Conservation (phyloP, 345 rosid species). For the Salix arbutifolia region DNA sequence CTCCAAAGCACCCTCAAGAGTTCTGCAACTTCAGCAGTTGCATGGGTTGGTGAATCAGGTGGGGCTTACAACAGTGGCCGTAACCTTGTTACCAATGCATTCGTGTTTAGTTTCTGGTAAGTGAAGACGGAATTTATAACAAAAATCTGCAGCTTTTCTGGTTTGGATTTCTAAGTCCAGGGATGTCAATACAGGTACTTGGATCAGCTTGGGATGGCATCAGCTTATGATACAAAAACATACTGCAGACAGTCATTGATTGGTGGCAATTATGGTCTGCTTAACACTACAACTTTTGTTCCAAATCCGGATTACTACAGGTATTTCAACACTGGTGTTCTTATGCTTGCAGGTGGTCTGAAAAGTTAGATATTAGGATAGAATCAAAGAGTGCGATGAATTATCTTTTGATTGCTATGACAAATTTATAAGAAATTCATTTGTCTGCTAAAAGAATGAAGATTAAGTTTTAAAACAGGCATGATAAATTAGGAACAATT, state of each 20-base stretch:
- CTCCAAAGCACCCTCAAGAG: constrained; percentile 49
- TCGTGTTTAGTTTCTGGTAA: constrained; percentile 92
- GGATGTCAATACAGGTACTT: constrained; percentile 58
- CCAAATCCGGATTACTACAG: constrained; percentile 95
- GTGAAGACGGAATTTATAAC: neutral
- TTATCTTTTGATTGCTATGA: neutral
- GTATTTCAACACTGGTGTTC: constrained; percentile 1
- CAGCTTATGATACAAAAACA: constrained; percentile 64
- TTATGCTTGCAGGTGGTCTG: neutral
- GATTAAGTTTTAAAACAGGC: neutral
- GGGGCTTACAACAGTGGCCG: constrained; percentile 95
- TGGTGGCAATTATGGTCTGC: constrained; percentile 88
- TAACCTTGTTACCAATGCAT: constrained; percentile 73
- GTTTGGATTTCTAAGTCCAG: constrained; percentile 2
- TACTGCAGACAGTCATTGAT: constrained; percentile 88
- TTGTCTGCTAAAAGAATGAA: neutral
- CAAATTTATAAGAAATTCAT: neutral
- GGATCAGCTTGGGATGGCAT: constrained; percentile 86
- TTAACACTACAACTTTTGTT: constrained; percentile 61
- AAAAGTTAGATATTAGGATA: neutral
- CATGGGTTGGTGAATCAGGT: constrained; percentile 97
- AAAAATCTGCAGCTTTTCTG: neutral
- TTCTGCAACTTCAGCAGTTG: constrained; percentile 50
- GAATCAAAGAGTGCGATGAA: neutral
- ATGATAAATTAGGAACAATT: neutral